Percentiles rank a stretch among this genome's conserved stretches.
Evolutionary conservation across 768 basidiomycete genomes (phyloP).

Genomic region (Pseudohyphozyma bogoriensis): DNA sequence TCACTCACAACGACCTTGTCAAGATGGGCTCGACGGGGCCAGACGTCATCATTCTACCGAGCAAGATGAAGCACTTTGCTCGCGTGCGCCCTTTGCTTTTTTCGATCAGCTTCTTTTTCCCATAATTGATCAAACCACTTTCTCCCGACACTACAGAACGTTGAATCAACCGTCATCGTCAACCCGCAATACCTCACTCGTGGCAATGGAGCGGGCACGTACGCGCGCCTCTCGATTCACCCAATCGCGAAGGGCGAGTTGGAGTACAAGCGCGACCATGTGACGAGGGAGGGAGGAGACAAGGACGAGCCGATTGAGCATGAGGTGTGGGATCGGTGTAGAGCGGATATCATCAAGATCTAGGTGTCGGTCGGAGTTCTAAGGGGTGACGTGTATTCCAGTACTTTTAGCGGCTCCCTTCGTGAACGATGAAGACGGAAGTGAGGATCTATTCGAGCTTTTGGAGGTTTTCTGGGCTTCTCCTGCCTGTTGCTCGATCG

Average conservation of each 20-base stretch:
- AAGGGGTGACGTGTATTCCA: too few relatives aligned
- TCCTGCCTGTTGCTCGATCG: too few relatives aligned
- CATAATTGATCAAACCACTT: background rate
- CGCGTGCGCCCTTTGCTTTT: conserved; percentile 65
- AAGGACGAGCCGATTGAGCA: conserved; percentile 35
- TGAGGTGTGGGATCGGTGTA: conserved; percentile 38
- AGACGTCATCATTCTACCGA: conserved; percentile 77
- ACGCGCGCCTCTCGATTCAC: conserved; percentile 40
- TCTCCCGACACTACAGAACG: conserved; percentile 45
- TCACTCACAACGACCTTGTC: conserved; percentile 59
- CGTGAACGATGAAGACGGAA: too few relatives aligned
- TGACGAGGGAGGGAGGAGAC: conserved; percentile 4
- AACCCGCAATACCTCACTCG: conserved; percentile 66
- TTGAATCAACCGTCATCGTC: conserved; percentile 65
- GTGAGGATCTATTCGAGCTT: too few relatives aligned
- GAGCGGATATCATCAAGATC: conserved; percentile 42
- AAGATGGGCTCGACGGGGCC: conserved; percentile 42
- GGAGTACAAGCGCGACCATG: conserved; percentile 7
- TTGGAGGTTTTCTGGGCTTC: too few relatives aligned
- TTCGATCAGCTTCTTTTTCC: conserved; percentile 62
- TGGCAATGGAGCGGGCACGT: conserved; percentile 40
- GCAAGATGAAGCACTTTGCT: conserved; percentile 72
- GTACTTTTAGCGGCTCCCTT: too few relatives aligned
- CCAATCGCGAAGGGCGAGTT: conserved; percentile 35
- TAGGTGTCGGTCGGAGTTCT: too few relatives aligned